Conservation (phyloP, 2,329 filamentous ascomycete species). For the Metarhizium brunneum region DNA sequence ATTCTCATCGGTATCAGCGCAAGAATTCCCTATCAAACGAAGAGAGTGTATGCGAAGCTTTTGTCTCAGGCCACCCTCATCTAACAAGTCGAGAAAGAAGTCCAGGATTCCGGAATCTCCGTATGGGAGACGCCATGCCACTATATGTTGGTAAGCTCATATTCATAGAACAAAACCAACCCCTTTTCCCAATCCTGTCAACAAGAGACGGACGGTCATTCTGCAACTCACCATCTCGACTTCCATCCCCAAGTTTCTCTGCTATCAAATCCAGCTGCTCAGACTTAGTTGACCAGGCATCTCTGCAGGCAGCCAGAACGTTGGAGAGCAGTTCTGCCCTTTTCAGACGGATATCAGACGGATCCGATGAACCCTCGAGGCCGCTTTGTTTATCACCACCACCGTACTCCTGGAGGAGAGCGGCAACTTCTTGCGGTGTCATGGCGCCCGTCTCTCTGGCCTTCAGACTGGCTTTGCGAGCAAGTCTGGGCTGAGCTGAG, state of each 20-base stretch:
- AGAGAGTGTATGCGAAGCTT: slow-evolving; percentile 44
- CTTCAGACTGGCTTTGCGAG: not conserved
- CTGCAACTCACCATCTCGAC: slow-evolving; percentile 41
- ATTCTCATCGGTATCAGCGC: slow-evolving; percentile 55
- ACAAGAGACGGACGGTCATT: not conserved
- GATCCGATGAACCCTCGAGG: slow-evolving; percentile 17
- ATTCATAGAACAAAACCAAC: not conserved
- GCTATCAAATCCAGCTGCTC: slow-evolving; percentile 35
- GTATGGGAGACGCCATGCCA: slow-evolving; percentile 45
- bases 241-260: slow-evolving; percentile 45
- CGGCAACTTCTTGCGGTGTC: slow-evolving; percentile 27
- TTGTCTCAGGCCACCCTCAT: slow-evolving; percentile 26
- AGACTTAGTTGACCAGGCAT: slow-evolving; percentile 30
- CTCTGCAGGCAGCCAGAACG: slow-evolving; percentile 28
- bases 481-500: not conserved
- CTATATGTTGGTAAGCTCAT: slow-evolving; percentile 22
- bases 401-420: slow-evolving; percentile 25
- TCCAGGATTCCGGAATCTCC: slow-evolving; percentile 49
- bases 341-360: slow-evolving; percentile 11
- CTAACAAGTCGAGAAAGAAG: slow-evolving; percentile 43
- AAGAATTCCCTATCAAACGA: slow-evolving; percentile 52
- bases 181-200: not conserved
- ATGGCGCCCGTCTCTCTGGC: slow-evolving; percentile 14
- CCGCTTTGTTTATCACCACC: slow-evolving; percentile 16
- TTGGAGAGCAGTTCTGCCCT: slow-evolving; percentile 24